Evolutionary conservation across 306 rosid species (phyloP).

Genomic region (Castanopsis chinensis): DNA sequence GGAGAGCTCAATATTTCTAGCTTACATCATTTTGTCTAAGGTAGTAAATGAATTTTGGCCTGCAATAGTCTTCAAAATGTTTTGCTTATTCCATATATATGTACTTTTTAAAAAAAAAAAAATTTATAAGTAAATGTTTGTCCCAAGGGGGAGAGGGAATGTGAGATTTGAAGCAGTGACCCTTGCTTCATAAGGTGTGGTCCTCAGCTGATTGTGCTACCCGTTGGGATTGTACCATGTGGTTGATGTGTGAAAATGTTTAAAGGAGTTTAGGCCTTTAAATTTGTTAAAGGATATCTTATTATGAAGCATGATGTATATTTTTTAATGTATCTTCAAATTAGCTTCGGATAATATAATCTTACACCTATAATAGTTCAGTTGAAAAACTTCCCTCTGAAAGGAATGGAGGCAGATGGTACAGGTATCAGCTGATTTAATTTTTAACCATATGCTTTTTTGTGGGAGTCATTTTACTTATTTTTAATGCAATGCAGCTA

Average conservation of each 20-base stretch:
- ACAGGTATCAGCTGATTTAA: not conserved
- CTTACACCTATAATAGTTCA: not conserved
- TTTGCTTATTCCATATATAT: not conserved
- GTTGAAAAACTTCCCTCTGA: not conserved
- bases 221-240: no score
- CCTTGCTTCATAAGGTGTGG: no score
- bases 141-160: no score
- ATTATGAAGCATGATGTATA: not conserved
- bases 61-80: not conserved
- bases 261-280: not conserved
- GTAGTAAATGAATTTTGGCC: not conserved
- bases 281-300: not conserved
- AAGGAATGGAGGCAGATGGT: not conserved
- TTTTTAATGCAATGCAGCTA: conserved; percentile 9
- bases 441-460: not conserved
- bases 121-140: no score
- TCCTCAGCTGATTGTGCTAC: no score
- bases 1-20: not conserved
- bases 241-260: not conserved
- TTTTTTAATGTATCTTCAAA: not conserved
- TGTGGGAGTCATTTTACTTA: not conserved
- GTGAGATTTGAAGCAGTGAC: no score
- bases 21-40: not conserved
- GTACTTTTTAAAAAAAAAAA: no score
- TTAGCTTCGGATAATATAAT: not conserved